Base-by-base conservation (phyloP, 2,329 filamentous ascomycete species). In the Pseudocercospora vitis region DNA sequence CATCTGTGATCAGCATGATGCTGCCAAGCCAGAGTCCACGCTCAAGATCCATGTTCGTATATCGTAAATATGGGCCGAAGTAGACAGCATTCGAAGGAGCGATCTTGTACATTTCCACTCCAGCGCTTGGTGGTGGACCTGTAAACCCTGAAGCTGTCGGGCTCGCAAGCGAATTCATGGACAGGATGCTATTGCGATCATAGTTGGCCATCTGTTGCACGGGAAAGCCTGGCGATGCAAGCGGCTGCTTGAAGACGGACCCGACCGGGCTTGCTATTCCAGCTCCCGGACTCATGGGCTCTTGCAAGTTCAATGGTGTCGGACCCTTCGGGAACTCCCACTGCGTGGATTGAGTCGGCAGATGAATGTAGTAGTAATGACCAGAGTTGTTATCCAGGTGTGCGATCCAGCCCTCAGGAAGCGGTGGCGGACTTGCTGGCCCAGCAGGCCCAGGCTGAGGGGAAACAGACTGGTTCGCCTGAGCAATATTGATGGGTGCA, bases 291-390 rank as follows among this genome's bases (percentile, higher is more conserved):
- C 92, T 96, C 52, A 96, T 75, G 0, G 92, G 92, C 12, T 88
- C 81, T 55, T 95, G 91, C 59, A 95, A 82, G 58, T 89, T 88
- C 50, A 96, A 79, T 1, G 92, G 92, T 19, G 90, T 96, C 0
- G 91, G 91, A 0, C 92, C 92, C 73, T 96, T 97, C 23, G 94
- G 94, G 63, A 97, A 97, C 67, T 99, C 94, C 94, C 94, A 99
- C 69, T 99, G 94, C 0, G 94, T 99, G 2, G 91, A 90, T 69
- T 97, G 94, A 0, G 89, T 91, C 1, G 91, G 88, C 24, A 99
- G 80, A 70, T 99, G 94, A 55, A 99, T 99, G 68, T 99, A 99
- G 72, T 99, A 99, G 73, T 97, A 99, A 68, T 97, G 92, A 1
- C 94, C 94, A 2, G 92, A 97, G 68, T 88, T 96, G 62, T 90